Evolutionary conservation across 2,329 filamentous ascomycete species (phyloP).

Genomic region (Tolypocladium endophyticum): DNA sequence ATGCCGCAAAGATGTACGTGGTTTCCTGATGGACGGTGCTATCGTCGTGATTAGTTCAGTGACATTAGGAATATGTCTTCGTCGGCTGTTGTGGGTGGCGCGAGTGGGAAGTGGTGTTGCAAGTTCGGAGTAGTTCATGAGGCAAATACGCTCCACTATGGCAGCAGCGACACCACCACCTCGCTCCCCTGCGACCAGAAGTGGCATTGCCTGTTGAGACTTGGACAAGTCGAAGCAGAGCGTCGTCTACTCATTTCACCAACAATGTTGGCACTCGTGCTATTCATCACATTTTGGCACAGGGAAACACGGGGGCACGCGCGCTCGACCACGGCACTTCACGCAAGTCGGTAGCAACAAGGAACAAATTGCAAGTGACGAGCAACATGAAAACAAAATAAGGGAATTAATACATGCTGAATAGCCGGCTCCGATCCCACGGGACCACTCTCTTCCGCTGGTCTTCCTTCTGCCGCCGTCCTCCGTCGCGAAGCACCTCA

Average conservation of each 20-base stretch:
- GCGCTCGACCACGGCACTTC: not conserved
- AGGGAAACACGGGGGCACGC: not conserved
- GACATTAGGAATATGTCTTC: not conserved
- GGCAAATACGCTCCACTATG: not conserved
- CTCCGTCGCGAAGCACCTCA: not conserved
- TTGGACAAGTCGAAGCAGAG: not conserved
- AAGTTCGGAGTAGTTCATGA: not conserved
- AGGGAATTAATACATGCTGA: conserved; percentile 40
- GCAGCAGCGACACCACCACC: not conserved
- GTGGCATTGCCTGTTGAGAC: not conserved
- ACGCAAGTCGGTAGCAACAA: not conserved
- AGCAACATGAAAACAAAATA: conserved; percentile 23
- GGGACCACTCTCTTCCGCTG: conserved; percentile 6
- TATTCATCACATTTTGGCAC: not conserved
- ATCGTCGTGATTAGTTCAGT: too few species aligned
- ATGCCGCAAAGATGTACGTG: not conserved
- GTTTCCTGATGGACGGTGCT: too few species aligned
- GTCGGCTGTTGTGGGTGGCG: not conserved
- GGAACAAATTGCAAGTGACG: conserved; percentile 10
- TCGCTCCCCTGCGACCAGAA: not conserved
- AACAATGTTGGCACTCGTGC: not conserved
- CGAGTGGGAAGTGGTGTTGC: not conserved
- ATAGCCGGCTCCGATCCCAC: conserved; percentile 18
- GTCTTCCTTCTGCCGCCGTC: conserved; percentile 16
- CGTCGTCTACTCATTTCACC: not conserved